These are phyloP conservation scores for Tephrocybe sp. DNA, from an alignment of 768 basidiomycete genomes.

Conservation along the genomic window DNA sequence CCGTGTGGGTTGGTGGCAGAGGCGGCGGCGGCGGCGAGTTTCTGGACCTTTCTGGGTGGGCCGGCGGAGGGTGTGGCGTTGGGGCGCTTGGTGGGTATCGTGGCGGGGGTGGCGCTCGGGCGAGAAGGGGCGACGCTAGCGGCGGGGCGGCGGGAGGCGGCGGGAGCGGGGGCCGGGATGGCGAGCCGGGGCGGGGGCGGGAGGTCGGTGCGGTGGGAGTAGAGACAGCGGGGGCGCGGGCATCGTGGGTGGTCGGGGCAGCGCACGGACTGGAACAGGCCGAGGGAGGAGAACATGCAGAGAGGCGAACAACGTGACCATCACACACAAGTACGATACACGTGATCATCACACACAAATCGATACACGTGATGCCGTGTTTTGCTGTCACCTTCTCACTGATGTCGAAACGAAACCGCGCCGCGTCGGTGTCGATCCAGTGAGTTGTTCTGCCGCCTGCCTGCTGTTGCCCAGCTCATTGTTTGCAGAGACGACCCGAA, in stretches of 20 bases:
- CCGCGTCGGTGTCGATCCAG: conserved; percentile 19
- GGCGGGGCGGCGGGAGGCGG: conserved; percentile 14
- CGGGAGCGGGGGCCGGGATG: conserved; percentile 31
- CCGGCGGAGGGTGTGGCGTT: conserved; percentile 26
- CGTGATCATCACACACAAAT: neutral
- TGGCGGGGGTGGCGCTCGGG: too few species aligned
- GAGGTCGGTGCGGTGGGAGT: conserved; percentile 55
- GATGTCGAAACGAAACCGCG: conserved; percentile 4
- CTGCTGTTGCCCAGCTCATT: neutral
- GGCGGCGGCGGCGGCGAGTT: conserved; percentile 45
- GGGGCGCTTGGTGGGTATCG: conserved; percentile 54
- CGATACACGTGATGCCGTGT: neutral
- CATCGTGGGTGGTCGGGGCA: conserved; percentile 62
- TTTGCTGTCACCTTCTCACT: too few species aligned
- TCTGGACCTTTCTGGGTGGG: conserved; percentile 67
- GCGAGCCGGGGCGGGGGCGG: conserved; percentile 34
- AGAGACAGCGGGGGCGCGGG: conserved; percentile 55
- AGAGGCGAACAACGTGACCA: too few species aligned
- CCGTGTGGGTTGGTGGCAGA: conserved; percentile 49
- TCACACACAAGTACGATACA: neutral
- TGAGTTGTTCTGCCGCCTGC: conserved; percentile 17
- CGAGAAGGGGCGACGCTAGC: too few species aligned
- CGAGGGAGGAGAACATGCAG: conserved; percentile 63
- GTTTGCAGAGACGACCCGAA: conserved; percentile 46
- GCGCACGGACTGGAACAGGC: conserved; percentile 54